Conservation (phyloP, 2,329 filamentous ascomycete genomes). For the Diaporthe ampelina region DNA sequence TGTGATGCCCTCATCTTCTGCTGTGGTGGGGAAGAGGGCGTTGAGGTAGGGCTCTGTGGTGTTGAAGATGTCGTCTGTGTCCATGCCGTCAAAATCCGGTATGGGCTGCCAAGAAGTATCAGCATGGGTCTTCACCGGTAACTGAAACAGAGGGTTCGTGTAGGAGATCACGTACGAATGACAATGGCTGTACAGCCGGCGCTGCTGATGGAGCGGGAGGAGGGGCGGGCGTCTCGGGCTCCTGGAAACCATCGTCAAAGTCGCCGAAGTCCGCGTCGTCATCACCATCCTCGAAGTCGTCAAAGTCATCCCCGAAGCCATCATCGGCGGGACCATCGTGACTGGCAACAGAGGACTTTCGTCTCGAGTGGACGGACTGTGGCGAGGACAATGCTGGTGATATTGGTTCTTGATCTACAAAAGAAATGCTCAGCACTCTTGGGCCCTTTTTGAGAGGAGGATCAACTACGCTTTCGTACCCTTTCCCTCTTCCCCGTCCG, state of each 20-base stretch:
- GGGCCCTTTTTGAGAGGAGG: conserved; percentile 40
- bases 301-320: conserved; percentile 72
- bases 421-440: conserved; percentile 49
- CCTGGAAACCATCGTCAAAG: conserved; percentile 80
- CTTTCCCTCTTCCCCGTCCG: conserved; percentile 49
- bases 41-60: conserved; percentile 77
- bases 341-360: conserved; percentile 49
- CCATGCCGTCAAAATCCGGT: conserved; percentile 75
- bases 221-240: conserved; percentile 66
- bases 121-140: conserved; percentile 4
- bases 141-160: background rate
- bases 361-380: conserved; percentile 49
- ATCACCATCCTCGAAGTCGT: conserved; percentile 73
- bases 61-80: conserved; percentile 70
- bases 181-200: conserved; percentile 45
- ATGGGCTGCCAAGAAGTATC: conserved; percentile 66
- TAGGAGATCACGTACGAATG: conserved; percentile 47
- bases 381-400: conserved; percentile 50
- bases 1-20: conserved; percentile 62
- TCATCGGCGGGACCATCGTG: conserved; percentile 45
- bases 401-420: conserved; percentile 55
- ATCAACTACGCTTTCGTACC: conserved; percentile 55
- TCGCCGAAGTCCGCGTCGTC: conserved; percentile 73
- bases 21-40: conserved; percentile 71
- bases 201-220: conserved; percentile 47